Evolutionary conservation across 2,329 filamentous ascomycete genomes (phyloP).

Genomic region (Esteya vermicola): DNA sequence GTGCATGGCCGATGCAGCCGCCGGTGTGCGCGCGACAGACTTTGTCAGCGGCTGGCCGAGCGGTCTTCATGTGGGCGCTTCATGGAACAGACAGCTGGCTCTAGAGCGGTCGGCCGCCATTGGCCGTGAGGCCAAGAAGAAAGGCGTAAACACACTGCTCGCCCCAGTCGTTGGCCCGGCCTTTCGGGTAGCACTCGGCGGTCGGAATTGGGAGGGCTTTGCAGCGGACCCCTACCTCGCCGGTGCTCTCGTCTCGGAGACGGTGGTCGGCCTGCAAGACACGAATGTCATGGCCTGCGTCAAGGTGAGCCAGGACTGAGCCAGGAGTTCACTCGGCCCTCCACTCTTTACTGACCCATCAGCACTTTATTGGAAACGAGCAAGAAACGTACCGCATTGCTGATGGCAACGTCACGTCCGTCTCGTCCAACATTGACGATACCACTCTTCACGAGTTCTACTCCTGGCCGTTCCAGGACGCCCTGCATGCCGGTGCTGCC

Average conservation of each 20-base stretch:
- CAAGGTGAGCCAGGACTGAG: constrained; percentile 23
- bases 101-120: constrained; percentile 56
- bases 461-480: constrained; percentile 50
- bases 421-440: constrained; percentile 43
- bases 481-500: constrained; percentile 44
- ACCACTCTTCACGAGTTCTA: constrained; percentile 17
- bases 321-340: too few relatives aligned
- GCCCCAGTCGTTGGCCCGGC: constrained; percentile 60
- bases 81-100: constrained; percentile 60
- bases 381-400: constrained; percentile 62
- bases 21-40: constrained; percentile 27
- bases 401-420: constrained; percentile 36
- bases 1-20: constrained; percentile 28
- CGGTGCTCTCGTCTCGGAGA: constrained; percentile 29
- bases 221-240: constrained; percentile 48
- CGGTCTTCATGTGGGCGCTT: constrained; percentile 25
- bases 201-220: constrained; percentile 22
- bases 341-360: constrained; percentile 16
- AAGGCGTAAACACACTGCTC: constrained; percentile 66
- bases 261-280: constrained; percentile 55
- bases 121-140: constrained; percentile 60
- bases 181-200: constrained; percentile 44
- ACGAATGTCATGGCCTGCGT: constrained; percentile 57
- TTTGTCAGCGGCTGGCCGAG: constrained; percentile 26
- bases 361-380: constrained; percentile 61